A percentile compares a stretch with the other conserved stretches of the same genome.
These are phyloP conservation scores for Boletus smithii DNA, from an alignment of 1,284 basidiomycete genomes.

Conservation along the genomic window DNA sequence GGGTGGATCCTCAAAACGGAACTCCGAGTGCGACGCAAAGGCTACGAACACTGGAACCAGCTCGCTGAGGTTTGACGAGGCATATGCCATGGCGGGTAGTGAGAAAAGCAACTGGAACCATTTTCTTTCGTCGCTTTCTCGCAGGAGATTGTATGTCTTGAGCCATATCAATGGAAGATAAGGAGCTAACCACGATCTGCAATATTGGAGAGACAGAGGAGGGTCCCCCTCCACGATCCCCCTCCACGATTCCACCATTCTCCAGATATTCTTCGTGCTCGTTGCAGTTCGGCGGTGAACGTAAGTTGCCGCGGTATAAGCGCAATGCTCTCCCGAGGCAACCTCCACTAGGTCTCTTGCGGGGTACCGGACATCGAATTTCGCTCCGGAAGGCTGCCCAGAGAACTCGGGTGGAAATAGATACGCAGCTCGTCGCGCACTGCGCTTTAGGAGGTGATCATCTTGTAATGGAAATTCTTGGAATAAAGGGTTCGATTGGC, in stretches of 20 bases:
- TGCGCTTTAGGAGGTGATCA: conserved; percentile 15
- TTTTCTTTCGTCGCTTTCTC: conserved; percentile 7
- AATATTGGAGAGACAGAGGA: conserved; percentile 17
- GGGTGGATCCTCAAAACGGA: conserved; percentile 14
- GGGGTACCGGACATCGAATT: conserved; percentile 8
- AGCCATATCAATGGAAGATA: conserved; percentile 27
- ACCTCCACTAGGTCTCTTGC: conserved; percentile 6
- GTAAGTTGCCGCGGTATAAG: conserved; percentile 5
- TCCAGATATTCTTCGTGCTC: not conserved
- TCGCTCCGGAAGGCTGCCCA: not conserved
- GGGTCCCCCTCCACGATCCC: not conserved
- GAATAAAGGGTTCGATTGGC: not conserved
- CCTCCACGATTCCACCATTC: conserved; percentile 4
- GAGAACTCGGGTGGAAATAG: conserved; percentile 7
- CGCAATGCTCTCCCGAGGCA: conserved; percentile 6
- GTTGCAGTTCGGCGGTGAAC: conserved; percentile 5
- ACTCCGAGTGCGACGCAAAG: conserved; percentile 20
- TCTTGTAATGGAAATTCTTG: conserved; percentile 6
- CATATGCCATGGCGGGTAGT: conserved; percentile 33
- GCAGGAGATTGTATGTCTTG: conserved; percentile 32
- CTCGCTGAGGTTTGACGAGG: conserved; percentile 1
- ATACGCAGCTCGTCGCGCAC: conserved; percentile 1
- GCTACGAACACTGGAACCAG: conserved; percentile 31
- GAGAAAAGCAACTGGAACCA: conserved; percentile 31
- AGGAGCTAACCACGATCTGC: conserved; percentile 17